Percentiles rank a stretch among this genome's conserved stretches.
Conservation (phyloP, 148 eudicot genomes). For the Bassia scoparia region DNA sequence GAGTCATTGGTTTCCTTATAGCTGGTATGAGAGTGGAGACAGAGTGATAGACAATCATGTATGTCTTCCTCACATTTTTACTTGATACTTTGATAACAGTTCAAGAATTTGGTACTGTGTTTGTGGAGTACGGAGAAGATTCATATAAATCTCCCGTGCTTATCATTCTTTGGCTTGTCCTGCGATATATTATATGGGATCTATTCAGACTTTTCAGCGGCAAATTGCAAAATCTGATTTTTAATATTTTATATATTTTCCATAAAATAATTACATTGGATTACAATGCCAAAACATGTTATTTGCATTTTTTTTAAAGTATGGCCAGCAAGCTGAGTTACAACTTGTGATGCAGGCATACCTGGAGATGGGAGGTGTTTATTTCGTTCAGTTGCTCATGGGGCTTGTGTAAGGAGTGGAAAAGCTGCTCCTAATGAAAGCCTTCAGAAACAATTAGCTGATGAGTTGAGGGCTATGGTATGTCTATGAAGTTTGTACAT, state of each 20-base stretch:
- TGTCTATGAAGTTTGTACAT: constrained; percentile 19
- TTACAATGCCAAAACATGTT: not conserved
- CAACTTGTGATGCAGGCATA: constrained; percentile 52
- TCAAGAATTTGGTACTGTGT: not conserved
- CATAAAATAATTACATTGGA: no score
- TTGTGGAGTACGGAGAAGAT: constrained; percentile 4
- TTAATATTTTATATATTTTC: not conserved
- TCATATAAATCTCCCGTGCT: not conserved
- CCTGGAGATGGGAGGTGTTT: constrained; percentile 99
- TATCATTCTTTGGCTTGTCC: not conserved
- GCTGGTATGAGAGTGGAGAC: not conserved
- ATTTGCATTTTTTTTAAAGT: not conserved
- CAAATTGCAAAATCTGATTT: not conserved
- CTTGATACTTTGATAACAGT: not conserved
- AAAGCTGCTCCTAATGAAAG: constrained; percentile 73
- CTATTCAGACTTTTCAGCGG: not conserved
- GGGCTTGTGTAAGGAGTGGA: constrained; percentile 76
- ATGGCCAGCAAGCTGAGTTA: not conserved
- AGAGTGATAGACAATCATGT: no score
- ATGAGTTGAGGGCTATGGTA: constrained; percentile 79
- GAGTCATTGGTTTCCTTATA: not conserved
- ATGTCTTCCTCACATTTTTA: constrained; percentile 4
- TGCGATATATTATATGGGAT: not conserved
- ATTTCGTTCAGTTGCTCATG: constrained; percentile 96
- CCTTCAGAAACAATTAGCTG: constrained; percentile 79